phyloP scores from a whole-genome alignment of 805 yeast genomes.

The Kodamaea kakaduensis region DNA sequence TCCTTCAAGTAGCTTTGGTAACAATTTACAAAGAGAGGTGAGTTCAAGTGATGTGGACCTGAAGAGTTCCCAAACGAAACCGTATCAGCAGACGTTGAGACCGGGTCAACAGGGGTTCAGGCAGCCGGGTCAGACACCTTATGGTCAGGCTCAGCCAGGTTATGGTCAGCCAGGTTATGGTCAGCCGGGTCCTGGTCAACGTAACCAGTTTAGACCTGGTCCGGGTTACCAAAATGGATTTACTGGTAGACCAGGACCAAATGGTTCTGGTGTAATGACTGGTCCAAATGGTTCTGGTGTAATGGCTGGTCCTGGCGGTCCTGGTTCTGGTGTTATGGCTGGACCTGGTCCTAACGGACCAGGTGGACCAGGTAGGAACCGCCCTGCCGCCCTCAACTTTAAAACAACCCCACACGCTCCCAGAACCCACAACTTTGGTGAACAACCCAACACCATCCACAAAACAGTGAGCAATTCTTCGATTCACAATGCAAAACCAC shows the following conservation, averaged over 20 bases:
- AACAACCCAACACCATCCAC: slow-evolving; percentile 2
- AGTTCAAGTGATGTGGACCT: slow-evolving; percentile 6
- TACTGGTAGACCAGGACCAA: too few relatives aligned
- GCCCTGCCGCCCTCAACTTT: slow-evolving; percentile 1
- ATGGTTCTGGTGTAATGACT: too few relatives aligned
- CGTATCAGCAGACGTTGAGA: slow-evolving; percentile 2
- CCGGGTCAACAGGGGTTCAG: too few relatives aligned
- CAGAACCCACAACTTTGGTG: slow-evolving; percentile 9
- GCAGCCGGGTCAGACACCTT: too few relatives aligned
- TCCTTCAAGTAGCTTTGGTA: slow-evolving; percentile 3
- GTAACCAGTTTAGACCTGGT: too few relatives aligned
- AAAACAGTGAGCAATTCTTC: slow-evolving; percentile 15
- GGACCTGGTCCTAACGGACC: neutral
- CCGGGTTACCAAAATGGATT: too few relatives aligned
- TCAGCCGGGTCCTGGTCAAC: too few relatives aligned
- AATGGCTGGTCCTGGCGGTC: slow-evolving; percentile 1
- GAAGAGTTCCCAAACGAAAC: slow-evolving; percentile 2
- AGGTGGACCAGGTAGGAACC: neutral
- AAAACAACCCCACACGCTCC: slow-evolving; percentile 5
- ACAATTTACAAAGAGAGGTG: too few relatives aligned
- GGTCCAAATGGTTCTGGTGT: slow-evolving; percentile 1
- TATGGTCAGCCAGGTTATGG: too few relatives aligned
- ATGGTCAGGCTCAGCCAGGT: too few relatives aligned
- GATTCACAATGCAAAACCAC: slow-evolving; percentile 31
- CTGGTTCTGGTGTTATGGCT: too few relatives aligned